phyloP scores from a whole-genome alignment of 768 basidiomycete species.

The Sporobolomyces phaffii region DNA sequence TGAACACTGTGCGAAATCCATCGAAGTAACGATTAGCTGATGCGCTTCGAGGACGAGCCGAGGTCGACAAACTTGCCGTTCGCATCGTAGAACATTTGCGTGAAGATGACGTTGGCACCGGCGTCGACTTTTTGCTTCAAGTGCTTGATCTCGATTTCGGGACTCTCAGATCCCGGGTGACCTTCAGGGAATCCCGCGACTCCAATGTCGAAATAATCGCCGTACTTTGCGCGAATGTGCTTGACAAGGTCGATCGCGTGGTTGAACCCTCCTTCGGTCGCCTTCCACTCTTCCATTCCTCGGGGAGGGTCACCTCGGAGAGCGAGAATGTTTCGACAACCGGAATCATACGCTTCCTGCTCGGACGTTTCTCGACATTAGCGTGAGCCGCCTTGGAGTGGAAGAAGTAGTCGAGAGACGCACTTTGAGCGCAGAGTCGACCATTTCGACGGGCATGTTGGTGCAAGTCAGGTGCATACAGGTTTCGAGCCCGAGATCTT shows the following conservation, averaged over 20 bases:
- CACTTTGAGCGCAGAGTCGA: conserved; percentile 79
- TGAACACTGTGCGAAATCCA: conserved; percentile 64
- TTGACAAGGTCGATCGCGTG: conserved; percentile 80
- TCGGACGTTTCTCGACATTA: neutral
- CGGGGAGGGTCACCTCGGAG: conserved; percentile 91
- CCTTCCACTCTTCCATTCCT: conserved; percentile 85
- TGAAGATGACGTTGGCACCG: conserved; percentile 91
- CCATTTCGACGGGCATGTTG: conserved; percentile 93
- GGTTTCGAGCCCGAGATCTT: conserved; percentile 80
- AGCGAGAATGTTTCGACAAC: conserved; percentile 84
- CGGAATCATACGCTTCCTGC: conserved; percentile 62
- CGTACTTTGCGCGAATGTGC: conserved; percentile 80
- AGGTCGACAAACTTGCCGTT: conserved; percentile 54
- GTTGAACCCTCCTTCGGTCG: conserved; percentile 73
- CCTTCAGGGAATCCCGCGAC: conserved; percentile 77
- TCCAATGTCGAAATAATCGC: conserved; percentile 82
- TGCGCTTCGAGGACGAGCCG: too few species aligned
- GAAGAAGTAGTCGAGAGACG: neutral
- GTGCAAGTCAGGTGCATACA: conserved; percentile 99
- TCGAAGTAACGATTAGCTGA: too few species aligned
- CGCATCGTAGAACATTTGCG: conserved; percentile 93
- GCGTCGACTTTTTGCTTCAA: conserved; percentile 87
- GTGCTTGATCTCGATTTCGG: conserved; percentile 55
- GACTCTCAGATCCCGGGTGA: conserved; percentile 51
- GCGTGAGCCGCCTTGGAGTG: neutral